Evolutionary conservation across 257 asterid species (phyloP), one percentile per base, ranked within the genome.

Genomic region (Ocimum tenuiflorum): DNA sequence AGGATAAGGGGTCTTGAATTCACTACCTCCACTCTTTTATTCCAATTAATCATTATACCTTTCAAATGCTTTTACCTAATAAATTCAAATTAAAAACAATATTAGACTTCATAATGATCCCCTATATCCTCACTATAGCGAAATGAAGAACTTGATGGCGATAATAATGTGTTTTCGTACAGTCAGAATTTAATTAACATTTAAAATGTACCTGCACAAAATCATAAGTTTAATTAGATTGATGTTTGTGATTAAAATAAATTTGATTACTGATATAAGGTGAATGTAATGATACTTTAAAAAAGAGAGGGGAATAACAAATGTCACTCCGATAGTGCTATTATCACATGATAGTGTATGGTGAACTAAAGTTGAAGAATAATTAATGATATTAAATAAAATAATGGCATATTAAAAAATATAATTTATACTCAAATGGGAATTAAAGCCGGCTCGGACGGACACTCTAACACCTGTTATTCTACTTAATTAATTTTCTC

Each of bases 401-500:
- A 5, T 36, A 36, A 36, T 47, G 29, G 43, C 27, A 48, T 48
- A 48, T 42, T 61, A 36, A 68, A 71, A 73, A 55, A 6, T 7
- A 23, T 51, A 49, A 70, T 23, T 63, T 31, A 57, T 67, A 23
- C 53, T 60, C 31, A 60, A 77, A 68, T 56, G 81, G 70, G 73
- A 54, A 68, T 47, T 78, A 83, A 74, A 79, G 90, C 90, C 90
- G 85, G 83, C 79, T 57, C 69, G 14, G 78, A 60, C 83, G 82
- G 85, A 67, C 73, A 73, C 71, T 73, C 76, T 39, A 67, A 71
- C 80, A 49, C 78, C 62, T 77, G 77, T 51, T 46, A 35, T 41
- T 63, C 69, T 68, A 75, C 24, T 57, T 23, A 57, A 67, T 60
- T 55, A 60, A 27, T 57, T 65, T 41, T 17, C 7, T 22, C 3